Base-by-base conservation (phyloP, 257 asterid genomes). In the Ballota nigra region DNA sequence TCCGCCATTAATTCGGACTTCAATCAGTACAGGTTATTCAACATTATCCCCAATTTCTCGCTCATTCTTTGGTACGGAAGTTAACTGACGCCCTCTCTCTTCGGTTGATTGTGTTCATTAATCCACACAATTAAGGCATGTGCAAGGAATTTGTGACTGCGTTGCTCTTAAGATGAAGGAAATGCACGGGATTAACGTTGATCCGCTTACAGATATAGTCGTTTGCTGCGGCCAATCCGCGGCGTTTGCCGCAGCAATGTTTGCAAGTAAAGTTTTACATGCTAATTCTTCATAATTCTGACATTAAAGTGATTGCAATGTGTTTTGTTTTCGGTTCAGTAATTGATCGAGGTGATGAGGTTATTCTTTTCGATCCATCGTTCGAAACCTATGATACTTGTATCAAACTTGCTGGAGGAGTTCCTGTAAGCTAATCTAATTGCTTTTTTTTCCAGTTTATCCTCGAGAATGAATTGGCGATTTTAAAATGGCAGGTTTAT, bases 191-290 rank as follows among this genome's bases (percentile, higher is more conserved):
- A 71, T 92, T 31, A 64, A 69, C 51, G 77, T 88, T 52, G 91
- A 92, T 68, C 93, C 97, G 43, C 66, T 80, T 0, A 79, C 83
- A 22, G 97, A 90, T 69, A 65, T 92, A n/a, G 97, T 86, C 52
- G 75, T 92, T 29, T 87, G 96, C 64, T 92, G 98, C 56, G 98
- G 98, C 26, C 98, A 90, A 79, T 86, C 98, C 0, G 98, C 87
- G 90, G 96, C 98, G 28, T 87, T 92, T 80, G 93, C 97, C 20
- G 93, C 97, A 2, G 43, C 98, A 22, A 84, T 88, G 79, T 87
- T 92, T 58, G 93, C 97, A 55, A 77, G 98, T 90, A 88, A 68
- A 24, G 28, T 49, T 57, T 8, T 2, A 4, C 12, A 0, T 33
- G 6, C 10, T 29, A 31, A 34, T 61, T n/a, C 28, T 22, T 65